These are phyloP conservation scores for Zymoseptoria crescenta DNA, from an alignment of 2,329 filamentous ascomycete species.

Conservation along the genomic window DNA sequence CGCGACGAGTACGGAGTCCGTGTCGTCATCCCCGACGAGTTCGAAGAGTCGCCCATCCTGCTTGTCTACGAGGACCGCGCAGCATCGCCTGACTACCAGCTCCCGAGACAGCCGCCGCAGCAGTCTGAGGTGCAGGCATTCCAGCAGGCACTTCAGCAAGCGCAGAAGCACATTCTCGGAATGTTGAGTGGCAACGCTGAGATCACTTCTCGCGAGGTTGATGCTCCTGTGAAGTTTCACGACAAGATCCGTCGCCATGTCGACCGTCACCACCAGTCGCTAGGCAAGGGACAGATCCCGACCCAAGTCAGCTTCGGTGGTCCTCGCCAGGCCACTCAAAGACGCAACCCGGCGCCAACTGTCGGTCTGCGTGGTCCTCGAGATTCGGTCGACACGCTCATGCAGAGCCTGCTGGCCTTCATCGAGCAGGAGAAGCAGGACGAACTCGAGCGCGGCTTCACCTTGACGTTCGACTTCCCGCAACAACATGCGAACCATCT, in stretches of 20 bases:
- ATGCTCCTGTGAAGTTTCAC: constrained; percentile 53
- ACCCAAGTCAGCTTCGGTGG: constrained; percentile 48
- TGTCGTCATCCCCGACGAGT: constrained; percentile 59
- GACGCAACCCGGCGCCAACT: constrained; percentile 40
- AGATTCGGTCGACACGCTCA: constrained; percentile 62
- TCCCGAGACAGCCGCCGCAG: constrained; percentile 50
- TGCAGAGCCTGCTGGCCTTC: constrained; percentile 67
- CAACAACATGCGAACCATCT: constrained; percentile 88
- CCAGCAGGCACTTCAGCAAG: constrained; percentile 50
- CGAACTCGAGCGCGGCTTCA: constrained; percentile 87
- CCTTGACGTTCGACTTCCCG: constrained; percentile 80
- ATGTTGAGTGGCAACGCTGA: constrained; percentile 48
- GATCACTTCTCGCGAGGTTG: constrained; percentile 47
- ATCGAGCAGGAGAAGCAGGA: constrained; percentile 83
- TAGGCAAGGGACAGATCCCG: constrained; percentile 45
- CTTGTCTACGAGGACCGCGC: constrained; percentile 67
- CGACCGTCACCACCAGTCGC: constrained; percentile 46
- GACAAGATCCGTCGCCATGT: constrained; percentile 56
- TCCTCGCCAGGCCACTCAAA: constrained; percentile 38
- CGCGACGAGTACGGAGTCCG: constrained; percentile 65
- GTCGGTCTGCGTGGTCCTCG: constrained; percentile 68
- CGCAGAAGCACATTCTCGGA: constrained; percentile 48
- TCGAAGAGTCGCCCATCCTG: constrained; percentile 54
- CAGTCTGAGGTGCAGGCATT: constrained; percentile 49
- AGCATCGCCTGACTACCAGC: constrained; percentile 43